Base-by-base conservation (phyloP, 1,284 basidiomycete species). In the Binderoboletus segoi region DNA sequence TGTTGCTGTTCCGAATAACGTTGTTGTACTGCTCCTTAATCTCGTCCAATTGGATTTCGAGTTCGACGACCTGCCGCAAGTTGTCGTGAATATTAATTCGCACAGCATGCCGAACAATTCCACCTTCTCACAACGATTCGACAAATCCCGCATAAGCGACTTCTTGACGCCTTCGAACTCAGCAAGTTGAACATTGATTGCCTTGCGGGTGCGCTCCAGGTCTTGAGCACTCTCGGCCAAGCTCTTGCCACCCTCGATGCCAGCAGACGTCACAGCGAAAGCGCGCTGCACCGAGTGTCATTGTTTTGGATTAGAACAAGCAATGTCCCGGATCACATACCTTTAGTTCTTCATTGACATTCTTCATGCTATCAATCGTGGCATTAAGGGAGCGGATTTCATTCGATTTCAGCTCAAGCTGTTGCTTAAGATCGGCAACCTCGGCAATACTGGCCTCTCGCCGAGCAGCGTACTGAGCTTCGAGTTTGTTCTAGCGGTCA, bases 111-210 rank as follows among this genome's bases (percentile, higher is more conserved):
- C 37, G 20, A 57, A 54, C 48, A 38, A 45, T 56, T 63, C 78
- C 18, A 93, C 95, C 88, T 99, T 99, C 81, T 99, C 97, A 74
- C 97, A 99, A 45, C 97, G 94, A 75, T 99, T 98, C 79, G 98
- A 97, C 63, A 99, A 79, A 79, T 99, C 97, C 48, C 94, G 90
- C 92, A 99, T 98, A 63, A 99, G 83, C 59, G 92, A 96, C 81
- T 98, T 97, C 85, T 99, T 99, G 71, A 98, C 94, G 35, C 91
- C 90, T 73, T 99, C 97, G 73, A 99, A 99, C 73, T 99, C 97
- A 63, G 95, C 92, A 62, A 98, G 87, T 72, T 99, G 97, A 23
- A 94, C 88, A 64, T 96, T 96, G 79, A 98, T 96, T 20, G 94
- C 93, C 78, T 98, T 98, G 66, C 97, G 88, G 50, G 94, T 95